Percentiles rank a stretch among this genome's conserved stretches.
These are phyloP conservation scores for Lasiodiplodia theobromae DNA, from an alignment of 2,329 filamentous ascomycete species.

Conservation along the genomic window DNA sequence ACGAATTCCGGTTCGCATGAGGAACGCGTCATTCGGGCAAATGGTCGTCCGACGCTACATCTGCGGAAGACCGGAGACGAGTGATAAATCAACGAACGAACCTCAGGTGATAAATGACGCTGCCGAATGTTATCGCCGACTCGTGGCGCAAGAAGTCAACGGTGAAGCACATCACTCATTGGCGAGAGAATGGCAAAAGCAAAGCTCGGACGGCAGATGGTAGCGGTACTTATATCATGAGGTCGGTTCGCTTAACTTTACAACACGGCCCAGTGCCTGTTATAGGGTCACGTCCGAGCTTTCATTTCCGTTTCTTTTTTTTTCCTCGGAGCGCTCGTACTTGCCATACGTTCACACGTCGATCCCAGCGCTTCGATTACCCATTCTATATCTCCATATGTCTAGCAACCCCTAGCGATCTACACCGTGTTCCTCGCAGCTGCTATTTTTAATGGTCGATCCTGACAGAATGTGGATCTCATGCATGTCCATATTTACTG, in stretches of 20 bases:
- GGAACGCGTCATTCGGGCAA: background rate
- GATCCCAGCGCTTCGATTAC: no score
- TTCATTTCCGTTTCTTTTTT: background rate
- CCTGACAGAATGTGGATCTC: no score
- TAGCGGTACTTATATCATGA: background rate
- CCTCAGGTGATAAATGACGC: background rate
- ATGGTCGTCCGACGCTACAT: background rate
- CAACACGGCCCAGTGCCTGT: background rate
- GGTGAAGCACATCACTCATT: background rate
- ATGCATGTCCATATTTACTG: no score
- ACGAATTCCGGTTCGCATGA: background rate
- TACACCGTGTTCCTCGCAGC: no score
- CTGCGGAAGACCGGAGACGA: background rate
- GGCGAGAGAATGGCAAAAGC: background rate
- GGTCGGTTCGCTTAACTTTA: background rate
- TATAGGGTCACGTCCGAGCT: background rate
- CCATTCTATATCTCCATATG: no score
- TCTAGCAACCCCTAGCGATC: no score
- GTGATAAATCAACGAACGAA: background rate
- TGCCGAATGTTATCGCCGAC: background rate
- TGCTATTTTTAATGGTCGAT: no score
- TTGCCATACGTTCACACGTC: background rate
- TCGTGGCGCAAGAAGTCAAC: background rate
- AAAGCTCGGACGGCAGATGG: background rate
- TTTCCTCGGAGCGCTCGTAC: background rate